phyloP scores from a whole-genome alignment of 345 rosid genomes.

The Turritis glabra region DNA sequence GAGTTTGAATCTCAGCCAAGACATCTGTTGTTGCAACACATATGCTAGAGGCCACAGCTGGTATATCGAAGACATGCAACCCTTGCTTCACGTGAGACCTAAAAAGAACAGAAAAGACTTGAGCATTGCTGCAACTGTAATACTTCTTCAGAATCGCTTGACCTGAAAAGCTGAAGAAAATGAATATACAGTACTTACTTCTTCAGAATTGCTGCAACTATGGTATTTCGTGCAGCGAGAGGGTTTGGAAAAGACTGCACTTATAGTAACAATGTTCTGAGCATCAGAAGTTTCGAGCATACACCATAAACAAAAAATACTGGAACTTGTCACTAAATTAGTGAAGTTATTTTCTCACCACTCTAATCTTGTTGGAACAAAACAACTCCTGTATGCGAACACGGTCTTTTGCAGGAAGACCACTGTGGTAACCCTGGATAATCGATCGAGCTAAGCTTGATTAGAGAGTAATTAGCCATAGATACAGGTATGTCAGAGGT shows the following conservation, averaged over 20 bases:
- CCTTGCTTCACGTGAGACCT: constrained; percentile 76
- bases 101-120: constrained; percentile 43
- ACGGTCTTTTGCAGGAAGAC: constrained; percentile 76
- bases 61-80: constrained; percentile 64
- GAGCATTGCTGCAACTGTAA: constrained; percentile 57
- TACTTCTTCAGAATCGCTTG: constrained; percentile 40
- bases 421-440: constrained; percentile 91
- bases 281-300: constrained; percentile 21
- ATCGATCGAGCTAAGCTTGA: constrained; percentile 31
- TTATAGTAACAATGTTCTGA: constrained; percentile 34
- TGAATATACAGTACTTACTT: constrained; percentile 50
- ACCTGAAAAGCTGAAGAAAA: constrained; percentile 16
- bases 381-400: constrained; percentile 75
- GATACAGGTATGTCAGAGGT: constrained; percentile 11
- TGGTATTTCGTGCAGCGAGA: constrained; percentile 65
- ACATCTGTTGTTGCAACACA: constrained; percentile 55
- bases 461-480: constrained; percentile 32
- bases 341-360: constrained; percentile 54
- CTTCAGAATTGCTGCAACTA: constrained; percentile 72
- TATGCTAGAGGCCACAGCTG: constrained; percentile 61
- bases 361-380: constrained; percentile 91
- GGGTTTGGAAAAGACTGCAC: constrained; percentile 73
- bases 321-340: background rate
- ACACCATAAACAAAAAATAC: background rate
- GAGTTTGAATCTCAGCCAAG: constrained; percentile 60